Percentiles rank a stretch among this genome's conserved stretches.
phyloP scores from a whole-genome alignment of 371 early-diverging fungal genomes.

The Blakeslea trispora region DNA sequence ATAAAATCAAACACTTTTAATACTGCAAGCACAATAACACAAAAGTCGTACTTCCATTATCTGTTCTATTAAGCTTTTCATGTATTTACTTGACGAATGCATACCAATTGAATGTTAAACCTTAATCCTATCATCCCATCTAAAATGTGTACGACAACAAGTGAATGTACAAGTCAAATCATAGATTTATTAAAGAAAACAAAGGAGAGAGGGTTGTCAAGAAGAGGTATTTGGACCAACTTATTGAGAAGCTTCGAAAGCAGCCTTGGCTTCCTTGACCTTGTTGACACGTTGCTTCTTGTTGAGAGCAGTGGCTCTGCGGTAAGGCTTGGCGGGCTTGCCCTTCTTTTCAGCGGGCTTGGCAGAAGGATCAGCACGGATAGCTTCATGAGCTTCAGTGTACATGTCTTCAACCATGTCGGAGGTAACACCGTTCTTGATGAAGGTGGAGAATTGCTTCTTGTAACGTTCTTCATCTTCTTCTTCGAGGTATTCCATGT shows the following conservation, averaged over 20 bases:
- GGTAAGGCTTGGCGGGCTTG: slow-evolving; percentile 59
- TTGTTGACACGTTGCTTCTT: slow-evolving; percentile 88
- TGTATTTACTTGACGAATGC: too few species aligned
- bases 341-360: slow-evolving; percentile 73
- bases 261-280: slow-evolving; percentile 89
- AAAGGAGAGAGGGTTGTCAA: too few species aligned
- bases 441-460: slow-evolving; percentile 95
- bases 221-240: slow-evolving; percentile 1
- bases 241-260: slow-evolving; percentile 59
- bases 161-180: too few species aligned
- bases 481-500: slow-evolving; percentile 97
- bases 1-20: too few species aligned
- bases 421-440: slow-evolving; percentile 87
- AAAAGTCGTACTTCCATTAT: too few species aligned
- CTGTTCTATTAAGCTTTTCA: too few species aligned
- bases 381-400: slow-evolving; percentile 90
- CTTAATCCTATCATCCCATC: too few species aligned
- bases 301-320: slow-evolving; percentile 73
- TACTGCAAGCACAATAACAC: too few species aligned
- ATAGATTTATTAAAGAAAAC: too few species aligned
- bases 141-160: too few species aligned
- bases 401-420: slow-evolving; percentile 96
- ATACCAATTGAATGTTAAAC: too few species aligned
- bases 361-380: slow-evolving; percentile 87
- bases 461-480: slow-evolving; percentile 98